Evolutionary conservation across 306 rosid genomes (phyloP).

Genomic region (Cajanus cajan): DNA sequence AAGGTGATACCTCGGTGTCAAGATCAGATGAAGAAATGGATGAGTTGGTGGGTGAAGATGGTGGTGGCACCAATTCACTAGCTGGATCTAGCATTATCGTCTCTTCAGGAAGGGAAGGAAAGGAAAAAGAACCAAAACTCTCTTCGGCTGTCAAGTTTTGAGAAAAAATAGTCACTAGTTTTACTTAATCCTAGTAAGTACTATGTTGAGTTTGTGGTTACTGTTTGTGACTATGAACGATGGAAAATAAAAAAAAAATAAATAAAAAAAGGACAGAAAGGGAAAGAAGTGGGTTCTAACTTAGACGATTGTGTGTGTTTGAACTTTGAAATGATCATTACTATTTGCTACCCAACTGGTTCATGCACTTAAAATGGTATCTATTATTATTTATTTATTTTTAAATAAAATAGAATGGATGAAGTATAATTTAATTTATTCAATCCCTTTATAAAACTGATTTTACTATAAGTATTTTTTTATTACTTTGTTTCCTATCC

Average conservation of each 20-base stretch:
- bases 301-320: too few relatives aligned
- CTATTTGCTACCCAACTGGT: background rate
- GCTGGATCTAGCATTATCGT: slow-evolving; percentile 61
- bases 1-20: slow-evolving; percentile 54
- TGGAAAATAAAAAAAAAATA: background rate
- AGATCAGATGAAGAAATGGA: slow-evolving; percentile 95
- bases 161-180: background rate
- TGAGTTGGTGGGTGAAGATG: slow-evolving; percentile 83
- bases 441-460: background rate
- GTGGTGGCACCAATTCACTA: slow-evolving; percentile 68
- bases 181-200: background rate
- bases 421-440: background rate
- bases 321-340: background rate
- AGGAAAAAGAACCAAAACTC: background rate
- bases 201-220: background rate
- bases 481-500: background rate
- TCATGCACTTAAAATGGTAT: background rate
- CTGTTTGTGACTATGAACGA: background rate
- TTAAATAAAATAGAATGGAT: background rate
- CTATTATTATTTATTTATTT: too few relatives aligned
- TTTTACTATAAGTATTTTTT: background rate
- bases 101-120: background rate
- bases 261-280: too few relatives aligned
- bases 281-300: background rate
- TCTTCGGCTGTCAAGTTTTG: background rate